These are phyloP conservation scores for Rhododendron ovatum DNA, from an alignment of 148 eudicot genomes.

Conservation along the genomic window DNA sequence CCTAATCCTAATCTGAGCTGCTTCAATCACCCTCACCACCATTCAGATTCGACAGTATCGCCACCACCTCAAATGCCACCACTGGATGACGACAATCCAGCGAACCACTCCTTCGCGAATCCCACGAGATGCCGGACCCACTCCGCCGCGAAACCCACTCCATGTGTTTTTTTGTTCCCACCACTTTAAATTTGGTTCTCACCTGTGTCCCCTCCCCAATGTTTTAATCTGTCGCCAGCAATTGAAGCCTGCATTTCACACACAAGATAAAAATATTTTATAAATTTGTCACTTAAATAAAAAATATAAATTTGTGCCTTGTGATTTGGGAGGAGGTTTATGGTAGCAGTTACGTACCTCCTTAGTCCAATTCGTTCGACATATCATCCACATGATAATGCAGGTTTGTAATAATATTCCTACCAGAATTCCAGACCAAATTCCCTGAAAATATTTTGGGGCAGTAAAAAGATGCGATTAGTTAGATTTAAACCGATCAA, in stretches of 20 bases:
- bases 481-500: not conserved
- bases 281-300: not conserved
- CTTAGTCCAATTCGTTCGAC: not conserved
- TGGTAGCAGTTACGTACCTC: not conserved
- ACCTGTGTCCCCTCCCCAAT: not conserved
- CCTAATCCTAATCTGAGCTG: too few species aligned
- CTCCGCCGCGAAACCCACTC: too few species aligned
- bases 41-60: too few species aligned
- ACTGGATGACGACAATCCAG: too few species aligned
- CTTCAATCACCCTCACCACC: too few species aligned
- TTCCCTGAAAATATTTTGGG: not conserved
- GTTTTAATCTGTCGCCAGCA: slow-evolving; percentile 10
- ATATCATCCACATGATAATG: slow-evolving; percentile 1
- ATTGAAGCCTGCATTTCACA: not conserved
- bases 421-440: slow-evolving; percentile 4
- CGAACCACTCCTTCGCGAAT: too few species aligned
- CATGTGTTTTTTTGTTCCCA: not conserved
- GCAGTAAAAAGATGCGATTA: not conserved
- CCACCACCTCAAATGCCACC: too few species aligned
- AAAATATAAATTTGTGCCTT: too few species aligned
- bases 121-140: too few species aligned
- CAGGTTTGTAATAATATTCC: not conserved
- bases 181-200: not conserved
- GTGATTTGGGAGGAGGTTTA: not conserved
- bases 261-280: not conserved